Conservation (phyloP, 306 rosid genomes). For the Sphenostylis stenocarpa region DNA sequence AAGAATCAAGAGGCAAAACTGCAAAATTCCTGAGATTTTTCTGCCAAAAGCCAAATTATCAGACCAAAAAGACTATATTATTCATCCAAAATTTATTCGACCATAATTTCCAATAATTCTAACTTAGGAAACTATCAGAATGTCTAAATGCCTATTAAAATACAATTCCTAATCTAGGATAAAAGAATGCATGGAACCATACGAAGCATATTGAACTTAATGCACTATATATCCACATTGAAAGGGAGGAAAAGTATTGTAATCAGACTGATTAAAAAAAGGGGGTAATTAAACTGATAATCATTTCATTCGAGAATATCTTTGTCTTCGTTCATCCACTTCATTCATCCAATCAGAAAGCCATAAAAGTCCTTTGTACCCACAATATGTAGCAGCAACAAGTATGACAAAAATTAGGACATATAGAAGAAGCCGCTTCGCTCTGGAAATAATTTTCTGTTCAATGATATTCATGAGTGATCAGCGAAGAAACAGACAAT, state of each 20-base stretch:
- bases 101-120: neutral
- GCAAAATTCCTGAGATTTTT: neutral
- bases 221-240: neutral
- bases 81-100: neutral
- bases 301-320: slow-evolving; percentile 48
- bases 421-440: slow-evolving; percentile 58
- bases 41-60: neutral
- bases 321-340: slow-evolving; percentile 64
- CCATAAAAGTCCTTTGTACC: slow-evolving; percentile 68
- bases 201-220: slow-evolving; percentile 9
- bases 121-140: neutral
- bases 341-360: slow-evolving; percentile 92
- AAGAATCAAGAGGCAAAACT: no score
- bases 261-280: neutral
- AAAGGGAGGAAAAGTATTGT: neutral
- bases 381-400: slow-evolving; percentile 49
- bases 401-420: slow-evolving; percentile 44
- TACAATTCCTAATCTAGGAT: neutral
- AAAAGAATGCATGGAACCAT: slow-evolving; percentile 16
- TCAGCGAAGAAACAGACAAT: slow-evolving; percentile 19
- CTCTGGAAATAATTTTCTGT: slow-evolving; percentile 58
- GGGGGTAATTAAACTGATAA: neutral
- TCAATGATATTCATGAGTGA: slow-evolving; percentile 22
- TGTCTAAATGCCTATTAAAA: neutral
- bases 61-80: neutral